phyloP scores from a whole-genome alignment of 192 early-diverging fungal species.

The Mortierella hygrophila region DNA sequence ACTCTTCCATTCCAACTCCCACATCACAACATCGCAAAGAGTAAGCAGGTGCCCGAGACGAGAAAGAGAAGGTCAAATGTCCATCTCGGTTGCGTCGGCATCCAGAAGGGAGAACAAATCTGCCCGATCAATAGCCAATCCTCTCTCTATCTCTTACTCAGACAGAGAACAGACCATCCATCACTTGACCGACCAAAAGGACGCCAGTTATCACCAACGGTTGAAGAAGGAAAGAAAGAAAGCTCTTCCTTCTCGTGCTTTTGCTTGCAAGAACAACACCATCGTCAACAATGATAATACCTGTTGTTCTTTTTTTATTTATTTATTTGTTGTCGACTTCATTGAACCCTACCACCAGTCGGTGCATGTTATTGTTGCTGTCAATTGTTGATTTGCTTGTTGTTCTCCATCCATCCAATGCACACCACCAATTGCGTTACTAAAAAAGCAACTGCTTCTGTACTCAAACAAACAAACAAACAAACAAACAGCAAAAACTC shows the following conservation, averaged over 20 bases:
- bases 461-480: neutral
- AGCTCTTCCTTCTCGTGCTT: neutral
- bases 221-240: neutral
- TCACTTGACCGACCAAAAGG: neutral
- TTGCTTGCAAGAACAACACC: neutral
- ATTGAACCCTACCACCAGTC: neutral
- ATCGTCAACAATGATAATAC: neutral
- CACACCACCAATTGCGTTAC: conserved; percentile 5
- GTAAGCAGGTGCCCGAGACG: neutral
- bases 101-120: conserved; percentile 1
- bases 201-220: neutral
- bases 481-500: neutral
- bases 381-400: neutral
- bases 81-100: neutral
- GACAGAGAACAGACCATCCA: neutral
- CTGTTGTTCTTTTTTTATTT: neutral
- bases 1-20: neutral
- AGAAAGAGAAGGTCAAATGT: neutral
- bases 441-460: neutral
- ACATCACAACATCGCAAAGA: neutral
- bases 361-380: neutral
- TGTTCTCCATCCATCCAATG: neutral
- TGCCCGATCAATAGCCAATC: neutral
- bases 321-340: neutral
- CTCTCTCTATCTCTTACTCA: neutral